These are phyloP conservation scores for Ceratocystis colombiana DNA, from an alignment of 2,329 filamentous ascomycete genomes.

Conservation along the genomic window DNA sequence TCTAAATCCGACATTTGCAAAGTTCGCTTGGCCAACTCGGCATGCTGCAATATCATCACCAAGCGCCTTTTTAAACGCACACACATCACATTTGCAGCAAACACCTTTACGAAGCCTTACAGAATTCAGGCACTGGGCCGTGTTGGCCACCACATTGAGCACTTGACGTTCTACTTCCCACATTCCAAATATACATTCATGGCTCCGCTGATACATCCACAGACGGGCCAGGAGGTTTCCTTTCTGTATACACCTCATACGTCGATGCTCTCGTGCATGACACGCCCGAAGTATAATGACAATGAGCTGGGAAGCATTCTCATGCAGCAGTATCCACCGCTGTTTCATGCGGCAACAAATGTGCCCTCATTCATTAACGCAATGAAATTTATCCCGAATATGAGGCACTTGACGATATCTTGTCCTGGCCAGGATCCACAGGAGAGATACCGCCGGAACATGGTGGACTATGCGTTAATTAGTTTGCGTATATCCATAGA, in stretches of 20 bases:
- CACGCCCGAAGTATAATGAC: conserved; percentile 68
- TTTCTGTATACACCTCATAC: conserved; percentile 75
- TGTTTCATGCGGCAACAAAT: conserved; percentile 85
- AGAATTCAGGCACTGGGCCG: conserved; percentile 64
- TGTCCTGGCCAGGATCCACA: conserved; percentile 62
- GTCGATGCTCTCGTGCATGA: conserved; percentile 50
- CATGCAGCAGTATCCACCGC: conserved; percentile 74
- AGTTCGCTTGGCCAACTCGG: conserved; percentile 57
- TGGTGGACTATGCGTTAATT: conserved; percentile 81
- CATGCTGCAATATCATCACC: conserved; percentile 60
- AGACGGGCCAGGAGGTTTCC: conserved; percentile 63
- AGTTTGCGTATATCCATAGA: conserved; percentile 77
- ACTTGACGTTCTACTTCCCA: conserved; percentile 65
- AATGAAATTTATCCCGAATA: conserved; percentile 55
- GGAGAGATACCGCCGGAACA: conserved; percentile 62
- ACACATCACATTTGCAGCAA: conserved; percentile 60
- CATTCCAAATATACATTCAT: conserved; percentile 72
- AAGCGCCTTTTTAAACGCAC: conserved; percentile 59
- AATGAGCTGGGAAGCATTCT: conserved; percentile 69
- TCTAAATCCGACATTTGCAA: conserved; percentile 45
- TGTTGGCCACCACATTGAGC: conserved; percentile 69
- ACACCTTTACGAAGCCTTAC: conserved; percentile 63
- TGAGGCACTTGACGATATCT: conserved; percentile 64
- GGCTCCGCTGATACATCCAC: conserved; percentile 70
- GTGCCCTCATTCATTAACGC: conserved; percentile 73